phyloP scores from a whole-genome alignment of 306 rosid species.

The Coriaria nepalensis region DNA sequence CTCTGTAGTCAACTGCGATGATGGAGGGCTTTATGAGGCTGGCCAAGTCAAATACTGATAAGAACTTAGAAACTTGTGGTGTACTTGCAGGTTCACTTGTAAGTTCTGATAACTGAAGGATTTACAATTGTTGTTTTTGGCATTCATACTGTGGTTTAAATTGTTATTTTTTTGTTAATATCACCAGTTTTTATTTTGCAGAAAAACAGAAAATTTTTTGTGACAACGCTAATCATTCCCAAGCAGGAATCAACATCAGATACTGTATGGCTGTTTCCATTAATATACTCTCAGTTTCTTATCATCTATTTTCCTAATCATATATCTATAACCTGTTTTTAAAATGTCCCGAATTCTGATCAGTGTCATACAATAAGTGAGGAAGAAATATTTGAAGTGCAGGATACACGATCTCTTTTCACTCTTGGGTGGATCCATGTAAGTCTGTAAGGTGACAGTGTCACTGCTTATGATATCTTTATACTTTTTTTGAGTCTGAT shows the following conservation, averaged over 20 bases:
- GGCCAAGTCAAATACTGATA: conserved; percentile 76
- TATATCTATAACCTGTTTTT: neutral
- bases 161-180: conserved; percentile 6
- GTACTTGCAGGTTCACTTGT: conserved; percentile 91
- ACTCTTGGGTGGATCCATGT: conserved; percentile 99
- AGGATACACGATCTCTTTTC: conserved; percentile 79
- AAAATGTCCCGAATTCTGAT: conserved; percentile 9
- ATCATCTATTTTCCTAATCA: conserved; percentile 8
- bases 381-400: conserved; percentile 96
- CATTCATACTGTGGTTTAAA: neutral
- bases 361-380: conserved; percentile 92
- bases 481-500: no score
- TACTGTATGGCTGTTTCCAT: conserved; percentile 51
- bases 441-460: conserved; percentile 25
- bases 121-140: neutral
- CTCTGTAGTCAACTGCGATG: conserved; percentile 68
- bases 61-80: conserved; percentile 90
- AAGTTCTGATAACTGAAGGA: conserved; percentile 26
- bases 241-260: conserved; percentile 87
- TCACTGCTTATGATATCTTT: neutral
- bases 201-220: conserved; percentile 80
- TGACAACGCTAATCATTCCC: conserved; percentile 85
- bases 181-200: conserved; percentile 24
- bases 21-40: conserved; percentile 87
- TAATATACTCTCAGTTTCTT: conserved; percentile 5